Conservation (phyloP, 2,329 filamentous ascomycete genomes). For the Phyllosticta paracitricarpa region DNA sequence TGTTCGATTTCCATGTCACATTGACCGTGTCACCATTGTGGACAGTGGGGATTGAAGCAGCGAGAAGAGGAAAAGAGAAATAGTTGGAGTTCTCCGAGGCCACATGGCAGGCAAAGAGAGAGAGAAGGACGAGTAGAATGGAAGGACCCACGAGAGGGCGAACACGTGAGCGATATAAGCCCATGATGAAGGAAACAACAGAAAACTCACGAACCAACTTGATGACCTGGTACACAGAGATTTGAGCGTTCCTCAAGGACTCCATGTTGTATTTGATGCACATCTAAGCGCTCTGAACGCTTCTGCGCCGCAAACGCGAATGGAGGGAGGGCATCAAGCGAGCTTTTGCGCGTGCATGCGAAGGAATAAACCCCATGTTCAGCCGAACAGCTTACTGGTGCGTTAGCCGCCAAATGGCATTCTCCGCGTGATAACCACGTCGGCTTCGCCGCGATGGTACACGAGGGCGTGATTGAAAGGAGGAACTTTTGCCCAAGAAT, state of each 20-base stretch:
- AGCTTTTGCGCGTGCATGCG: background rate
- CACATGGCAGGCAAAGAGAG: background rate
- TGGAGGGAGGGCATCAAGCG: background rate
- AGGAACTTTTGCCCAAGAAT: background rate
- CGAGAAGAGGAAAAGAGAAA: background rate
- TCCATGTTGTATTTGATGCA: background rate
- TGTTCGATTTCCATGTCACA: slow-evolving; percentile 2
- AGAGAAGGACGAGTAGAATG: background rate
- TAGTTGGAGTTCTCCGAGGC: background rate
- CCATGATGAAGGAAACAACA: background rate
- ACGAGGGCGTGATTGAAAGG: background rate
- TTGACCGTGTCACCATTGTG: slow-evolving; percentile 3
- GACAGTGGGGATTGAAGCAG: background rate
- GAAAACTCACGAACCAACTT: background rate
- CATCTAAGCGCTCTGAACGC: background rate
- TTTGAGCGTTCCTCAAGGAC: background rate
- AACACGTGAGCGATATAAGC: background rate
- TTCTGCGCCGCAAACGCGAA: background rate
- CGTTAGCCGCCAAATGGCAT: background rate
- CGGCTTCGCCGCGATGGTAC: background rate
- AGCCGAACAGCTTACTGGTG: background rate
- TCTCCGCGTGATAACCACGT: background rate
- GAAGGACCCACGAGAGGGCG: background rate
- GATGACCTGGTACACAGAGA: background rate
- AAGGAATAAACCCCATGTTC: background rate